Evolutionary conservation across 2,329 filamentous ascomycete species (phyloP), one percentile per base, ranked within the genome.

Genomic region (Aspergillus versicolor): DNA sequence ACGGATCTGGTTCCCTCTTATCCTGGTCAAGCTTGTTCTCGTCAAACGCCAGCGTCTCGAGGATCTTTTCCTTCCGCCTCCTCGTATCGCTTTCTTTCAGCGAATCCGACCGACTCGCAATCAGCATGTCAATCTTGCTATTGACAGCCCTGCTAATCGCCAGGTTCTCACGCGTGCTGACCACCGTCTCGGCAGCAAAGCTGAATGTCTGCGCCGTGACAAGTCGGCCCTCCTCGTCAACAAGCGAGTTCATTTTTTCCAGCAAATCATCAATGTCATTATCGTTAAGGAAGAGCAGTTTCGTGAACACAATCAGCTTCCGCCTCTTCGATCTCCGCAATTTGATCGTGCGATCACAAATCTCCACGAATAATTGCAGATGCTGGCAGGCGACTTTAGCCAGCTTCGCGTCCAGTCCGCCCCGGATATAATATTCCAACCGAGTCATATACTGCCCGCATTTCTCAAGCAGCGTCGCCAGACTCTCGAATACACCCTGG

Each of bases 281-380:
- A 19, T 63, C 58, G 11, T 57, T 52, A 12, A 66, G 58, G 37
- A 66, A 66, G 9, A 63, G 48, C 15, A 66, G 24, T 24, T 65
- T 65, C 6, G 56, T 24, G 6, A 62, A 58, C 5, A 61, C 58
- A 5, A 32, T 53, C n/a, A 61, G 24, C 24, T 61, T 63, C 32
- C 50, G 42, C 2, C 56, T 34, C 38, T 47, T 56, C 5, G 63
- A 65, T 3, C 45, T 55, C 24, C 63, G 58, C 3, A 66, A 44
- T 22, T 56, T 56, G 37, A 65, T 58, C 2, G 60, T 56, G 1
- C 53, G 49, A 19, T 65, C 64, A 30, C 63, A 65, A 15, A 66
- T 59, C 11, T 64, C 60, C 9, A 66, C 64, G 17, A 66, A 66
- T 2, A 62, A 49, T 22, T 58, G 60, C 17, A 66, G 56, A 48